Evolutionary conservation across 129 eudicot species (phyloP).

Genomic region (Glebionis coronaria): DNA sequence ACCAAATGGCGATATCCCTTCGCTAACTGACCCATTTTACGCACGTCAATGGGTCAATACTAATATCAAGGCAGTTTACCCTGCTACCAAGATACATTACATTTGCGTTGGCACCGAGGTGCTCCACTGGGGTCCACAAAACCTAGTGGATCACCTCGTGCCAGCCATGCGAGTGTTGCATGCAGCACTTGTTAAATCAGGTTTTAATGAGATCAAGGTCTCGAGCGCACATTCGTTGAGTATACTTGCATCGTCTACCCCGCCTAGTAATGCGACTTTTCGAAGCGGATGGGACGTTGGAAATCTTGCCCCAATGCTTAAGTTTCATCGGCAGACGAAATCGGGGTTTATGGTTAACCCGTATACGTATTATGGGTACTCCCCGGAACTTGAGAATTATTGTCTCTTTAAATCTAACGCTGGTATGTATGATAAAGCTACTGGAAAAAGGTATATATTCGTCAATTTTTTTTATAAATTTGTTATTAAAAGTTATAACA

Average conservation of each 20-base stretch:
- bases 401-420: conserved; percentile 43
- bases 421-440: conserved; percentile 48
- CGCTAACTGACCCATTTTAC: conserved; percentile 37
- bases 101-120: conserved; percentile 37
- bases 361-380: conserved; percentile 69
- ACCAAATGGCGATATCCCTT: conserved; percentile 88
- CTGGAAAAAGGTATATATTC: conserved; percentile 31
- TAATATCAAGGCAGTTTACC: conserved; percentile 33
- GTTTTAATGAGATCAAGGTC: conserved; percentile 49
- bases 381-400: conserved; percentile 38
- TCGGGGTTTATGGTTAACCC: conserved; percentile 90
- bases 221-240: conserved; percentile 69
- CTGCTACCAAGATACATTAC: conserved; percentile 35
- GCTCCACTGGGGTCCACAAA: conserved; percentile 41
- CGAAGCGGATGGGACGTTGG: conserved; percentile 85
- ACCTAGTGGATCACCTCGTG: conserved; percentile 39
- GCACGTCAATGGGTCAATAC: conserved; percentile 60
- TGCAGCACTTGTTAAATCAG: conserved; percentile 47
- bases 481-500: not conserved
- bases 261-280: conserved; percentile 75
- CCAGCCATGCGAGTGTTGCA: conserved; percentile 68
- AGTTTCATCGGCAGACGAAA: conserved; percentile 52
- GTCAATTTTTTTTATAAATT: not conserved
- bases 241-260: conserved; percentile 56
- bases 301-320: conserved; percentile 62